Conservation (phyloP, 805 yeast species). For the Cyberlindnera maclurae region DNA sequence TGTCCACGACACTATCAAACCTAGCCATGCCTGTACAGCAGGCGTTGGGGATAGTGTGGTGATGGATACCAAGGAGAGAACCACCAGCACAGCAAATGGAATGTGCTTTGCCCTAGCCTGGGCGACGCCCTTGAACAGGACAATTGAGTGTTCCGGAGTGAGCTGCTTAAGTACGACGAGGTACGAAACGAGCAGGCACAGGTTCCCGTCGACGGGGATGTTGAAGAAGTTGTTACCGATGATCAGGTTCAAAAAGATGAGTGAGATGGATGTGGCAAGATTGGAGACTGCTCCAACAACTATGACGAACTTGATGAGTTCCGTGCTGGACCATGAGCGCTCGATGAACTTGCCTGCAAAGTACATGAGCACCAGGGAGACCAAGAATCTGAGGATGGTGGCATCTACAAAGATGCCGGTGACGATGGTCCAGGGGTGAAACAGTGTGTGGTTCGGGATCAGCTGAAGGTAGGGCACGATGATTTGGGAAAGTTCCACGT, state of each 20-base stretch:
- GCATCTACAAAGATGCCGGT: conserved; percentile 62
- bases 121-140: conserved; percentile 38
- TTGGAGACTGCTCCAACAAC: conserved; percentile 50
- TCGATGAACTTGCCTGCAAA: conserved; percentile 64
- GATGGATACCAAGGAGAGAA: conserved; percentile 25
- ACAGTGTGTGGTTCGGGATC: conserved; percentile 49
- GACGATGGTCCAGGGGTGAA: conserved; percentile 57
- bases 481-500: conserved; percentile 33
- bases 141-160: conserved; percentile 52
- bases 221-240: conserved; percentile 24
- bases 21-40: conserved; percentile 45
- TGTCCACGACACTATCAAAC: conserved; percentile 64
- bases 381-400: conserved; percentile 36
- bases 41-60: conserved; percentile 36
- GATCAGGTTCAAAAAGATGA: conserved; percentile 22
- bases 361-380: conserved; percentile 42
- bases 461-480: conserved; percentile 54
- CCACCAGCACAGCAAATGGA: conserved; percentile 40
- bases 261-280: conserved; percentile 26
- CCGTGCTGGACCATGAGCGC: conserved; percentile 54
- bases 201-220: conserved; percentile 44
- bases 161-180: conserved; percentile 61
- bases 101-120: conserved; percentile 55
- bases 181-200: conserved; percentile 50
- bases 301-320: conserved; percentile 40